Percentiles rank a stretch among this genome's conserved stretches.
phyloP scores from a whole-genome alignment of 2,329 filamentous ascomycete species.

The Elsinoe fawcettii region DNA sequence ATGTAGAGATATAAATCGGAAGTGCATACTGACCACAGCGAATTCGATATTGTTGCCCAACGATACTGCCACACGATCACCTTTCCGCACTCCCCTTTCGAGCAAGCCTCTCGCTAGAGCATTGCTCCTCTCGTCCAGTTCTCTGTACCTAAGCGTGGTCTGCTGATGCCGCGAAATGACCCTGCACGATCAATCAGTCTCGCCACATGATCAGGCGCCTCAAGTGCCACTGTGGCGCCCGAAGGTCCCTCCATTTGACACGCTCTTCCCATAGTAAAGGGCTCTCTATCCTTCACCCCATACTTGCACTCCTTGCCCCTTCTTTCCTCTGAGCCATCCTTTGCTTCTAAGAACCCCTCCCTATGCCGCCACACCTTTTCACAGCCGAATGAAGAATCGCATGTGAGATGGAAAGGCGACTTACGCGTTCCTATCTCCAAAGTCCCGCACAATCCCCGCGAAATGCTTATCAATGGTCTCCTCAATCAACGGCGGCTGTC shows the following conservation, averaged over 20 bases:
- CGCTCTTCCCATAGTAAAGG: no score
- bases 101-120: slow-evolving; percentile 61
- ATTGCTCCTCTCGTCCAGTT: slow-evolving; percentile 69
- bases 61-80: slow-evolving; percentile 76
- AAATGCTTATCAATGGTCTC: slow-evolving; percentile 69
- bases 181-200: slow-evolving; percentile 27
- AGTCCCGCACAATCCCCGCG: slow-evolving; percentile 51
- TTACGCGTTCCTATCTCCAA: slow-evolving; percentile 58
- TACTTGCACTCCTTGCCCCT: no score
- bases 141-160: slow-evolving; percentile 60
- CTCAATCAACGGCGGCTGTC: slow-evolving; percentile 56
- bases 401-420: slow-evolving; percentile 21
- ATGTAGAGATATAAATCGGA: no score
- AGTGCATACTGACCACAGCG: slow-evolving; percentile 50
- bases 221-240: no score
- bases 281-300: slow-evolving; percentile 8
- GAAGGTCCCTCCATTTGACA: no score
- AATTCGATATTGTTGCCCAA: slow-evolving; percentile 81
- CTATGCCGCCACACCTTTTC: no score
- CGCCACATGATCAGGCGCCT: no score
- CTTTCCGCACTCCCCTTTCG: slow-evolving; percentile 65
- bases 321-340: no score
- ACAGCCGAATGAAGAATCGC: not conserved
- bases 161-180: slow-evolving; percentile 57
- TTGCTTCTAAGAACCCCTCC: no score